Conservation (phyloP, 495 filamentous ascomycete species). For the Tuber melanosporum region DNA sequence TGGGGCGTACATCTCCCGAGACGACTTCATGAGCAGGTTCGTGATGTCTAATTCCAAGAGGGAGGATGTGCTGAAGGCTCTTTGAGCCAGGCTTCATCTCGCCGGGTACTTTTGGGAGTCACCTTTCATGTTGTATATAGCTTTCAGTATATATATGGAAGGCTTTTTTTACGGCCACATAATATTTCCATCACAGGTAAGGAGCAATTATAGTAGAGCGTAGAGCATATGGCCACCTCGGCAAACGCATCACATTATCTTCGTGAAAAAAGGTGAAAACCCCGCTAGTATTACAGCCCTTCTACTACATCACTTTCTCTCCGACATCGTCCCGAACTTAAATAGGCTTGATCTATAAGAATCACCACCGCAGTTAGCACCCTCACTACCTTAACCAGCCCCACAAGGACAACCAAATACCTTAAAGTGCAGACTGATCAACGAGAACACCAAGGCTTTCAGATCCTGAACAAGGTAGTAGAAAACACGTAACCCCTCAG, state of each 20-base stretch:
- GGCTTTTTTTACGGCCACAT: neutral
- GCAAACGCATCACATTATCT: neutral
- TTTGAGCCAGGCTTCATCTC: conserved; percentile 8
- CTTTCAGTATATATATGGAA: neutral
- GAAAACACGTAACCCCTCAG: conserved; percentile 96
- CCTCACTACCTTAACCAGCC: neutral
- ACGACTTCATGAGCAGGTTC: conserved; percentile 76
- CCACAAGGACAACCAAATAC: conserved; percentile 43
- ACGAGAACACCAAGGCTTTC: conserved; percentile 91
- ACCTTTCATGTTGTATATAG: neutral
- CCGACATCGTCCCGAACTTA: conserved; percentile 42
- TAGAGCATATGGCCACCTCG: neutral
- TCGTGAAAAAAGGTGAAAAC: neutral
- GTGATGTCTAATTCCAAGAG: conserved; percentile 61
- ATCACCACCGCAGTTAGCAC: conserved; percentile 8
- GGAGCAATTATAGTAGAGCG: neutral
- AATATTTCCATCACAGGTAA: neutral
- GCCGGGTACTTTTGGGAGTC: neutral
- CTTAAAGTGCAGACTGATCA: conserved; percentile 98
- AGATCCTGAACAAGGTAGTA: conserved; percentile 98
- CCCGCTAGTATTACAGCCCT: neutral
- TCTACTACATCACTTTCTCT: neutral
- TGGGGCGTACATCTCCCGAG: conserved; percentile 72
- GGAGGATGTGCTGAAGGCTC: conserved; percentile 49
- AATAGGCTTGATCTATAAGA: conserved; percentile 69